These are phyloP conservation scores for Paraurostyla sp. DNA, from an alignment of 73 alveolate genomes.

Conservation along the genomic window DNA sequence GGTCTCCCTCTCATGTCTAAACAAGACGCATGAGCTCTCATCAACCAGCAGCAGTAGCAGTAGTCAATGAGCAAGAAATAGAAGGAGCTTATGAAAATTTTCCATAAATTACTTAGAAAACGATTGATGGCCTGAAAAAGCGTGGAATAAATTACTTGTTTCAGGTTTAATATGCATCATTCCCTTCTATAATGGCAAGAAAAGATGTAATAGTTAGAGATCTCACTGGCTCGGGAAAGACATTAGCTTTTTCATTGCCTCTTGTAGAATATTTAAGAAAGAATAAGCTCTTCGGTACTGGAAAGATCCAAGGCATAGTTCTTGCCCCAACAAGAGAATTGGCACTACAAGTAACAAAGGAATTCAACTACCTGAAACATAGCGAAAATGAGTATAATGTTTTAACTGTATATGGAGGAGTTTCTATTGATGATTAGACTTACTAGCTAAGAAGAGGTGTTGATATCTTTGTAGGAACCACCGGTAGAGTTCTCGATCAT, in stretches of 20 bases:
- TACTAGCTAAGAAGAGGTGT: constrained; percentile 92
- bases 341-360: constrained; percentile 85
- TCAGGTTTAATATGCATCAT: constrained; percentile 90
- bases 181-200: constrained; percentile 87
- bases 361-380: constrained; percentile 65
- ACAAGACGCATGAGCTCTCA: constrained; percentile 36
- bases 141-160: constrained; percentile 80
- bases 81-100: constrained; percentile 21
- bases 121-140: constrained; percentile 67
- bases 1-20: not conserved
- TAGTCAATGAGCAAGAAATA: not conserved
- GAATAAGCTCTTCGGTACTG: constrained; percentile 73
- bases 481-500: constrained; percentile 98
- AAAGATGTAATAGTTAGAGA: constrained; percentile 93
- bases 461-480: constrained; percentile 98
- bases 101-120: constrained; percentile 57
- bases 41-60: constrained; percentile 6
- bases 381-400: constrained; percentile 65
- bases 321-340: constrained; percentile 93
- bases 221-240: constrained; percentile 98
- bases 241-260: constrained; percentile 92
- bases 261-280: constrained; percentile 87
- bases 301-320: constrained; percentile 75
- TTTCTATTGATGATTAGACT: constrained; percentile 93
- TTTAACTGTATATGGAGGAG: constrained; percentile 81